Base-by-base conservation (phyloP, 305 asterid species). In the Plantago coronopus region DNA sequence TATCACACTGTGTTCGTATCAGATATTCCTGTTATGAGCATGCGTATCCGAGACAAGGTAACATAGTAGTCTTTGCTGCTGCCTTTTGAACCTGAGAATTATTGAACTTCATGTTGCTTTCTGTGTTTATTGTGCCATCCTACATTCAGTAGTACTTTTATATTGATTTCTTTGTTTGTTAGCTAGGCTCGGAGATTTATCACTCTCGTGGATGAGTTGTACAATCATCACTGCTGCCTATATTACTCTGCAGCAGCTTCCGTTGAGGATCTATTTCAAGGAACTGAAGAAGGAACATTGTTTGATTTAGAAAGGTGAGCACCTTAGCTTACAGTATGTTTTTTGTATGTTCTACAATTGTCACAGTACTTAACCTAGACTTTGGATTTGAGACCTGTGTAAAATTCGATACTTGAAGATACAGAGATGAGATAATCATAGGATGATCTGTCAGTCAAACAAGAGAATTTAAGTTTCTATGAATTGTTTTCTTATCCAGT, bases 41-140 rank as follows among this genome's bases (percentile, higher is more conserved):
- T 93, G 99, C 85, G 91, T 50, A 93, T 93, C 64, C 86, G 99
- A 63, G 99, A 93, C 77, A 93, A 89, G 99, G 99, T 87, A 74
- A 48, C 57, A 19, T 42, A 25, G 34, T 59, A 51, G 23, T 47
- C 53, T 47, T 63, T 17, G 17, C 48, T 54, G 29, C 37, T 38
- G 49, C 65, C 53, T 19, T 64, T 47, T 34, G 14, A 51, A 37
- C 42, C 17, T 15, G 27, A 37, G 58, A 53, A 25, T 34, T 34
- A 34, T 34, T 13, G 9, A 34, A 10, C 2, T 34, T 3, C 42
- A 34, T 34, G 3, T 0, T 3, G 44, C 54, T 67, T 7, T 22
- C 14, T 14, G 19, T 17, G 38, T 34, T 4, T 29, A 29, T 7
- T 29, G 37, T 8, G 12, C 12, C 42, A 34, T 34, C 42, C 42